phyloP scores from a whole-genome alignment of 352 stramenopile species.

The Phytopythium chamaehyphon region DNA sequence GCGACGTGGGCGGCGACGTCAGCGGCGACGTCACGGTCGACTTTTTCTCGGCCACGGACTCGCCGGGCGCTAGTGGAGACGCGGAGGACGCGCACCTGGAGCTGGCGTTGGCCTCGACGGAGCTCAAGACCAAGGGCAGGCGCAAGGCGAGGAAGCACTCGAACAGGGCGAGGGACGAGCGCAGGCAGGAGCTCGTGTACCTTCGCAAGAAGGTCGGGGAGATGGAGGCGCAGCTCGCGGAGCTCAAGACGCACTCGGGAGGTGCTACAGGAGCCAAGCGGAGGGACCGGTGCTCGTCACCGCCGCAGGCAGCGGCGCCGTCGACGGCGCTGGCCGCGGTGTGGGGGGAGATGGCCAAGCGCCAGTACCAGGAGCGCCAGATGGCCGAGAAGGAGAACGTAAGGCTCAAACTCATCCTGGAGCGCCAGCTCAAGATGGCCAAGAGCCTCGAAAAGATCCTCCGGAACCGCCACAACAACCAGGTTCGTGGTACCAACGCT shows the following conservation, averaged over 20 bases:
- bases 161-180: slow-evolving; percentile 23
- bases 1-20: too few species aligned
- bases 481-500: slow-evolving; percentile 25
- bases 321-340: slow-evolving; percentile 20
- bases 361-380: slow-evolving; percentile 29
- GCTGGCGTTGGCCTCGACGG: slow-evolving; percentile 1
- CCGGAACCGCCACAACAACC: slow-evolving; percentile 28
- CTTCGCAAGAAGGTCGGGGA: slow-evolving; percentile 32
- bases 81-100: not conserved
- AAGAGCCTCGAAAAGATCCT: slow-evolving; percentile 36
- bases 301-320: slow-evolving; percentile 10
- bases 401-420: slow-evolving; percentile 35
- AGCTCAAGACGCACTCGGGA: slow-evolving; percentile 18
- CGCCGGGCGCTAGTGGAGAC: not conserved
- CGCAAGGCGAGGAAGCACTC: slow-evolving; percentile 29
- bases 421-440: slow-evolving; percentile 46
- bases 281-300: slow-evolving; percentile 11
- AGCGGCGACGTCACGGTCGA: not conserved
- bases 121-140: slow-evolving; percentile 6
- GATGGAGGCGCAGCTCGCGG: slow-evolving; percentile 25
- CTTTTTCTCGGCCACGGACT: not conserved
- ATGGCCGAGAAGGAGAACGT: slow-evolving; percentile 45
- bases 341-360: slow-evolving; percentile 40
- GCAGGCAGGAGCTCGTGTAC: slow-evolving; percentile 30
- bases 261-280: slow-evolving; percentile 2